Conservation (phyloP, 305 asterid species). For the Fraxinus latifolia region DNA sequence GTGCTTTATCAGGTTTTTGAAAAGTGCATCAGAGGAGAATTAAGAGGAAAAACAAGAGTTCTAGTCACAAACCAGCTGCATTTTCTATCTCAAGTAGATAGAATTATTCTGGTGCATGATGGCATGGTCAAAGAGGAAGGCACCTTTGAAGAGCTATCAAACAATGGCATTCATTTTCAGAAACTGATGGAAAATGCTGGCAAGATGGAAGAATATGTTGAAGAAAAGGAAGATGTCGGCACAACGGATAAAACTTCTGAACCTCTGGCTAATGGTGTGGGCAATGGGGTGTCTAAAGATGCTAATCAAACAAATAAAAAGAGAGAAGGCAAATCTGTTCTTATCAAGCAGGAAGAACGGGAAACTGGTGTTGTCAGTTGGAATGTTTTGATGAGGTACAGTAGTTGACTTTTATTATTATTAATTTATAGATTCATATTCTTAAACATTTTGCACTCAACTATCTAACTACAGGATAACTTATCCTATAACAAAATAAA, state of each 20-base stretch:
- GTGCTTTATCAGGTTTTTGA: slow-evolving; percentile 69
- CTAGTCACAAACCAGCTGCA: slow-evolving; percentile 94
- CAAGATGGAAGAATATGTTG: slow-evolving; percentile 86
- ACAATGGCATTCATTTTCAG: slow-evolving; percentile 67
- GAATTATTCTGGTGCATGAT: slow-evolving; percentile 85
- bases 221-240: slow-evolving; percentile 55
- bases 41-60: slow-evolving; percentile 90
- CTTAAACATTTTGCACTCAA: background rate
- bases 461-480: background rate
- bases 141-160: slow-evolving; percentile 81
- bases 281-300: slow-evolving; percentile 44
- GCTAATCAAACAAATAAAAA: slow-evolving; percentile 35
- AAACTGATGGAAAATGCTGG: slow-evolving; percentile 99
- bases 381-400: slow-evolving; percentile 76
- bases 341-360: slow-evolving; percentile 87
- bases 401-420: slow-evolving; percentile 1
- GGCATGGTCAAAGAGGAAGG: slow-evolving; percentile 97
- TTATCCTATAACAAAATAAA: background rate
- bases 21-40: slow-evolving; percentile 82
- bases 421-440: slow-evolving; percentile 7
- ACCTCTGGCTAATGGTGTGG: slow-evolving; percentile 46
- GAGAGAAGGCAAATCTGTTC: slow-evolving; percentile 66
- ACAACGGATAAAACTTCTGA: slow-evolving; percentile 34
- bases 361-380: slow-evolving; percentile 90
- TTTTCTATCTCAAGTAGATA: slow-evolving; percentile 94